Base-by-base conservation (phyloP, 2,329 filamentous ascomycete species). In the Colletotrichum coccodes region DNA sequence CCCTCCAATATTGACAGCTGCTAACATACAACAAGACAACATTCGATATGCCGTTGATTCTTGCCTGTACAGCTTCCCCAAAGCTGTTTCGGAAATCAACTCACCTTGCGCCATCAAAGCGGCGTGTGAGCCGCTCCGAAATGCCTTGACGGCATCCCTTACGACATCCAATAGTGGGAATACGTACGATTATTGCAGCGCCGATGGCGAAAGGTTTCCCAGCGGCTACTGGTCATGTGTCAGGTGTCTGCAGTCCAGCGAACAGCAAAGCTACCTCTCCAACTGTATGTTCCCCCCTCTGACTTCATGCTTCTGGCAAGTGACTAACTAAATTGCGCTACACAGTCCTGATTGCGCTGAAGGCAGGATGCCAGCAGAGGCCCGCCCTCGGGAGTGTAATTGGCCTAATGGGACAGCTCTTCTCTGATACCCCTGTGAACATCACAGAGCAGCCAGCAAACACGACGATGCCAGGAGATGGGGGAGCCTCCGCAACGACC, bases 351-450 rank as follows among this genome's bases (percentile, higher is more conserved):
- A 77, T 80, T 2, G 84, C 84, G 0, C 76, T 88, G 0, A 74
- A 81, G 14, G 84, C 83, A 0, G 86, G 84, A 0, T 88, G 86
- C 52, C 60, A 83, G 8, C 85, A 87, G 36, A 74, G 78, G 3
- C 84, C 85, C 0, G 34, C 75, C 0, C 34, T 79, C 0, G 85
- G 85, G 0, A 69, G 63, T 0, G 36, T 80, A 0, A 54, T 87
- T 7, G 69, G 81, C 3, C 73, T 87, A 1, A 84, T 77, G 18
- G 82, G 81, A 9, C 77, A 79, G 0, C 73, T 87, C 16, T 88
- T 87, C 72, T 75, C 79, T 0, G 71, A 71, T 0, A 63, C 71
- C 0, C 47, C 72, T 0, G 72, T 87, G 34, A 84, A 81, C 49
- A 83, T 84, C n/a, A 83, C 80, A 2, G 76, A 79, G 0, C 14